Base-by-base conservation (phyloP, 441 rosid species). In the Capsella rubella region DNA sequence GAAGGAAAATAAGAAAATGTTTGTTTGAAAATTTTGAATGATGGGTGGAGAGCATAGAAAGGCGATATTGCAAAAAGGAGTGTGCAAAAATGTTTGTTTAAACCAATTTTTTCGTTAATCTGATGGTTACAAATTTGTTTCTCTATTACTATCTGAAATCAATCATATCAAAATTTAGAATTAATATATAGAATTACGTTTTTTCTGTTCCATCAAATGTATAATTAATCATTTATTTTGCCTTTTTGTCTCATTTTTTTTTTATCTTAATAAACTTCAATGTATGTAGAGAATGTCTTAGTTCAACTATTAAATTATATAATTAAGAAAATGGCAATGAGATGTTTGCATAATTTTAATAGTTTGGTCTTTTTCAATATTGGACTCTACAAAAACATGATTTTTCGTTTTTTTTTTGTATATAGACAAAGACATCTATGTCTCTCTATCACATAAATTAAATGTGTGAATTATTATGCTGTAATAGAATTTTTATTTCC, bases 91-190 rank as follows among this genome's bases (percentile, higher is more conserved):
- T 77, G 75, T 71, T 46, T 63, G 81, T 80, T 81, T 79, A 61
- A 73, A 78, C 84, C 87, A 79, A 75, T 29, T 64, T 3, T 77
- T 57, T 35, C 83, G 78, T 83, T 69, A 8, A 69, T 79, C 81
- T 71, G 62, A 78, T 69, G 87, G 86, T 77, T 63, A 47, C 37
- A 45, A 21, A 40, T 47, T 71, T 61, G 42, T 67, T 62, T 34
- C 10, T 18, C 64, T 64, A 49, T 53, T 29, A 56, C 40, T 64
- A 15, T 49, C 34, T 50, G 37, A 21, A 29, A 59, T 64, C 29
- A 55, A 61, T 40, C 52, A 69, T 21, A 21, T 21, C 25, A 21
- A 21, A 50, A 29, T 31, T n/a, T 47, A 50, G 64, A 46, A 60
- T 66, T 50, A 35, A 27, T 51, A 59, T 47, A 58, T 70, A 42